Percentiles rank a stretch among this genome's conserved stretches.
Evolutionary conservation across 2,329 filamentous ascomycete genomes (phyloP).

Genomic region (Ceratocystis alfenasii): DNA sequence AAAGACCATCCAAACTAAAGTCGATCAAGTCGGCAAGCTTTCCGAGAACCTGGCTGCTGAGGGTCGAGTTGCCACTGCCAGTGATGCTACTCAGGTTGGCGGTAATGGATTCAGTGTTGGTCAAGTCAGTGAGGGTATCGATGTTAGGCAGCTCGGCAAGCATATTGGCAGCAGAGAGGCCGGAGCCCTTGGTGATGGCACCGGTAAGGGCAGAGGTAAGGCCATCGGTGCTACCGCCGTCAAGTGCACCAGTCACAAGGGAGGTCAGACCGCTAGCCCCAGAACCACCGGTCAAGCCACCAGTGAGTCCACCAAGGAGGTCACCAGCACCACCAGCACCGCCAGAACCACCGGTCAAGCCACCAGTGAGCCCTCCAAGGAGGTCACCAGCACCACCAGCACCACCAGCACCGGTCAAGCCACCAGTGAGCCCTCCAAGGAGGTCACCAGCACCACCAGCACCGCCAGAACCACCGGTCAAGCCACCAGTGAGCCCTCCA

Average conservation of each 20-base stretch:
- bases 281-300: background rate
- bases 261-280: background rate
- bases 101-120: background rate
- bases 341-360: background rate
- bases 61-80: background rate
- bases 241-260: background rate
- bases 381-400: background rate
- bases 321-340: background rate
- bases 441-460: background rate
- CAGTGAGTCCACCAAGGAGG: background rate
- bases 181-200: background rate
- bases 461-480: background rate
- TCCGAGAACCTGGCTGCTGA: conserved; percentile 1
- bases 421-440: background rate
- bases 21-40: conserved; percentile 10
- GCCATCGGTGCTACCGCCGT: background rate
- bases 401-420: conserved; percentile 1
- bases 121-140: conserved; percentile 3
- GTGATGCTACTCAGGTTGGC: background rate
- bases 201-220: background rate
- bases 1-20: conserved; percentile 6
- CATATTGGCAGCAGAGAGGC: background rate
- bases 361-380: background rate
- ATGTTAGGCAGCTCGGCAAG: conserved; percentile 9
- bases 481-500: background rate